Conservation (phyloP, 1,284 basidiomycete species). For the Papiliotrema fonsecae region DNA sequence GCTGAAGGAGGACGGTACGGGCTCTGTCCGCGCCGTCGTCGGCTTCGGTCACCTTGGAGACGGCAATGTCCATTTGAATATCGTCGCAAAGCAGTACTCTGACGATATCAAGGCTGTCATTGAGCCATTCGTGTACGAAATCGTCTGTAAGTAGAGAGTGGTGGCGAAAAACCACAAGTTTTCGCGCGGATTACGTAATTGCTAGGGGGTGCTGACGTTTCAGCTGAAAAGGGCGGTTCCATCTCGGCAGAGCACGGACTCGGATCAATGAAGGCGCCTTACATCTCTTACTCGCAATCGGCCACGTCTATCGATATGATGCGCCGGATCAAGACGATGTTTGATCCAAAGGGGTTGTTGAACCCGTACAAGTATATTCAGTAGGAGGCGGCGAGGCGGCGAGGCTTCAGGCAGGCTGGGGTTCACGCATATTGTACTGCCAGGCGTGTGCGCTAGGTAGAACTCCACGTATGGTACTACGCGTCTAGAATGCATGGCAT, state of each 20-base stretch:
- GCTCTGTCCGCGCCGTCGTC: slow-evolving; percentile 41
- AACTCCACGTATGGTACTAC: no score
- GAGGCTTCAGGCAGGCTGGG: no score
- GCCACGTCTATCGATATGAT: slow-evolving; percentile 76
- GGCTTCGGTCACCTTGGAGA: slow-evolving; percentile 96
- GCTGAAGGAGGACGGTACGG: slow-evolving; percentile 51
- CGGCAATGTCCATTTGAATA: slow-evolving; percentile 89
- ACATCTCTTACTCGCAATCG: slow-evolving; percentile 83
- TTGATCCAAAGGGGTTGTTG: slow-evolving; percentile 88
- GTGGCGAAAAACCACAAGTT: no score
- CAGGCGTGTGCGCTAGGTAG: no score
- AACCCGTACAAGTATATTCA: slow-evolving; percentile 52
- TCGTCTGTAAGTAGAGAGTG: slow-evolving; percentile 55
- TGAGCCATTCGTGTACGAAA: slow-evolving; percentile 91
- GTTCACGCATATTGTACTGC: no score
- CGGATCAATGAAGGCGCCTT: slow-evolving; percentile 86
- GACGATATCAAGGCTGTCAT: slow-evolving; percentile 76
- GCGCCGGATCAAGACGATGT: slow-evolving; percentile 83
- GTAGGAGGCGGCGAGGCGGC: no score
- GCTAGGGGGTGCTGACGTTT: not conserved
- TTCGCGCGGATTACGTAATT: no score
- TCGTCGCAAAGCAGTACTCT: slow-evolving; percentile 73
- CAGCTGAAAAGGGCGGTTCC: slow-evolving; percentile 64
- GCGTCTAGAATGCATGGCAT: no score
- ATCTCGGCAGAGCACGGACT: slow-evolving; percentile 97